Conservation (phyloP, 495 filamentous ascomycete species). For the Aspergillus egyptiacus region DNA sequence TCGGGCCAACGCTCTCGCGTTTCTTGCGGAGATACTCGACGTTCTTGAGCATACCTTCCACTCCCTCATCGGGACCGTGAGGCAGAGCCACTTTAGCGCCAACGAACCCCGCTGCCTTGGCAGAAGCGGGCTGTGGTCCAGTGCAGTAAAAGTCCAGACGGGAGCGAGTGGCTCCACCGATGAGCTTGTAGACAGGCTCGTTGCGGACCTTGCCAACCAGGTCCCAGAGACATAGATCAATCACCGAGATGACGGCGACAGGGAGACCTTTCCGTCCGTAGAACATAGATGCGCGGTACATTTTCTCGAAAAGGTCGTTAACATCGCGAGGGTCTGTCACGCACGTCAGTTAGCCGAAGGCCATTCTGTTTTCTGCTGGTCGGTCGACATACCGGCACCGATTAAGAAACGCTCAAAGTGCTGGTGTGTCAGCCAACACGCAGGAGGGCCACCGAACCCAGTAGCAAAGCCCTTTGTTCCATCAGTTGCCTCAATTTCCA, state of each 20-base stretch:
- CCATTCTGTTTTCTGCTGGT: not conserved
- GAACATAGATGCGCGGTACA: conserved; percentile 94
- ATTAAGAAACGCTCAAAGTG: conserved; percentile 89
- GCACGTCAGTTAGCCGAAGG: not conserved
- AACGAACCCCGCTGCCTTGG: conserved; percentile 78
- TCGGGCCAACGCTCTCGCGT: conserved; percentile 74
- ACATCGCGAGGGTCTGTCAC: conserved; percentile 71
- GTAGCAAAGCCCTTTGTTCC: conserved; percentile 89
- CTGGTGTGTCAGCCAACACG: conserved; percentile 86
- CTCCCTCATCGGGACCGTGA: conserved; percentile 80
- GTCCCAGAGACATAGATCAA: conserved; percentile 90
- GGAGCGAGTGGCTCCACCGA: conserved; percentile 77
- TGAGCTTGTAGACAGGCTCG: conserved; percentile 91
- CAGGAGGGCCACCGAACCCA: conserved; percentile 87
- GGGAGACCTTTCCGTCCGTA: conserved; percentile 89
- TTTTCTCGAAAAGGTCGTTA: conserved; percentile 86
- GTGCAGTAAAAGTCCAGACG: conserved; percentile 91
- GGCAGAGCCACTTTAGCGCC: conserved; percentile 85
- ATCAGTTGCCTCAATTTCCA: conserved; percentile 86
- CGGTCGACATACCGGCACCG: conserved; percentile 52
- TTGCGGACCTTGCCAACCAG: conserved; percentile 80
- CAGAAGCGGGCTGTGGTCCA: conserved; percentile 70
- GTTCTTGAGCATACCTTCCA: conserved; percentile 76
- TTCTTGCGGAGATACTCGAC: conserved; percentile 80
- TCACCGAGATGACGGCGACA: conserved; percentile 85